Evolutionary conservation across 2,329 filamentous ascomycete genomes (phyloP).

Genomic region (Moelleriella libera): DNA sequence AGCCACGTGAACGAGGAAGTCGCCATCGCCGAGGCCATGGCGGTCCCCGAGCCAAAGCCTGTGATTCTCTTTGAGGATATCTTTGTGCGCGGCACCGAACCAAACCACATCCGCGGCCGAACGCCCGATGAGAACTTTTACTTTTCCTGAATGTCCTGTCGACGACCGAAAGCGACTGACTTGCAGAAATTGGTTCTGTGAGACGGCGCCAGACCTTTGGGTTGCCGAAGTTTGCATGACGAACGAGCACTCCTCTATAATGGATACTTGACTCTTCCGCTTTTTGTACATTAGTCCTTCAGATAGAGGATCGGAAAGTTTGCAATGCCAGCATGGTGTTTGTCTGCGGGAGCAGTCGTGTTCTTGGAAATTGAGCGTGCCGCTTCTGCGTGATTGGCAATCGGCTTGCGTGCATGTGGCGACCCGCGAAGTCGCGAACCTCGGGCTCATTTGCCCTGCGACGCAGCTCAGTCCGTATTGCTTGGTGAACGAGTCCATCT

Average conservation of each 20-base stretch:
- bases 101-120: constrained; percentile 73
- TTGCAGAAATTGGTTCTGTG: not conserved
- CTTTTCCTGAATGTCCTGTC: constrained; percentile 39
- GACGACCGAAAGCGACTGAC: not conserved
- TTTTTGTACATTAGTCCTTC: constrained; percentile 11
- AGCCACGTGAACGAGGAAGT: constrained; percentile 80
- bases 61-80: constrained; percentile 94
- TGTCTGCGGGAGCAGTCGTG: not conserved
- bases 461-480: too few species aligned
- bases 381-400: too few species aligned
- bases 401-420: too few species aligned
- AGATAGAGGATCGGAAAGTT: constrained; percentile 10
- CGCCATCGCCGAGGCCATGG: constrained; percentile 78
- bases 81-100: constrained; percentile 80
- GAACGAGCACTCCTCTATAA: constrained; percentile 11
- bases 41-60: constrained; percentile 59
- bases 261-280: constrained; percentile 15
- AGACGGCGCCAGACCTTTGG: not conserved
- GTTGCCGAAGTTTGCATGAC: not conserved
- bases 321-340: constrained; percentile 9
- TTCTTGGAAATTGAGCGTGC: not conserved
- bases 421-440: too few species aligned
- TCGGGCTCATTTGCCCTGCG: too few species aligned
- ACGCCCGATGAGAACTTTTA: constrained; percentile 91
- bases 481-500: too few species aligned